These are phyloP conservation scores for Pelargonium cotyledonis DNA, from an alignment of 441 rosid species.

Conservation along the genomic window DNA sequence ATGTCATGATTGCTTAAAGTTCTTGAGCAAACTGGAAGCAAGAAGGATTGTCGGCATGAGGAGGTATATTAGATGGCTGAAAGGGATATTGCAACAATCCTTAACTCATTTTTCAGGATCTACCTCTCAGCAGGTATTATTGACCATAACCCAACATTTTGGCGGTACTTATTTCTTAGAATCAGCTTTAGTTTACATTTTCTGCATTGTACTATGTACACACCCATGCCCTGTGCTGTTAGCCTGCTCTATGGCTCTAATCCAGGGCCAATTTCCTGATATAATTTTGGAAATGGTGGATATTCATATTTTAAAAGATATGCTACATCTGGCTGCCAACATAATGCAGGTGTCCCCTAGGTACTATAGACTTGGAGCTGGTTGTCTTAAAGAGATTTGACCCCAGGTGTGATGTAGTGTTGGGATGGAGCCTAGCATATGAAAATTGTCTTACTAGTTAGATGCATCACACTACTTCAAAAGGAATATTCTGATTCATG, in stretches of 20 bases:
- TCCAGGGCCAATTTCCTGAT: background rate
- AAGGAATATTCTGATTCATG: background rate
- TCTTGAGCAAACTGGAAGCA: constrained; percentile 38
- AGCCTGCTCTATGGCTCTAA: background rate
- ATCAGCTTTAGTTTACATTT: constrained; percentile 10
- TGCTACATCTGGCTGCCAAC: background rate
- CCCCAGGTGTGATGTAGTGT: background rate
- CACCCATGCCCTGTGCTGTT: background rate
- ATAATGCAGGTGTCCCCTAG: background rate
- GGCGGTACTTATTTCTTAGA: constrained; percentile 5
- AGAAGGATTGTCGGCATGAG: constrained; percentile 26
- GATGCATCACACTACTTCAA: background rate
- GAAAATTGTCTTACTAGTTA: background rate
- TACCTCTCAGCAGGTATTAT: constrained; percentile 20
- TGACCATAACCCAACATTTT: constrained; percentile 29
- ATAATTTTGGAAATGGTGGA: background rate
- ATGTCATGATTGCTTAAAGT: constrained; percentile 29
- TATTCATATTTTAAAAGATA: background rate
- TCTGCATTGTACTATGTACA: background rate
- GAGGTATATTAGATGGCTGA: constrained; percentile 29
- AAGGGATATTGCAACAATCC: constrained; percentile 30
- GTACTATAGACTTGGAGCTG: background rate
- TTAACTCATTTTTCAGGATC: constrained; percentile 21
- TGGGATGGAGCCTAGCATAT: background rate
- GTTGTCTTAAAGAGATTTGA: background rate